Evolutionary conservation across 108 stramenopile genomes (phyloP), one percentile per base, ranked within the genome.

Genomic region (Cyclotella kingstonii): DNA sequence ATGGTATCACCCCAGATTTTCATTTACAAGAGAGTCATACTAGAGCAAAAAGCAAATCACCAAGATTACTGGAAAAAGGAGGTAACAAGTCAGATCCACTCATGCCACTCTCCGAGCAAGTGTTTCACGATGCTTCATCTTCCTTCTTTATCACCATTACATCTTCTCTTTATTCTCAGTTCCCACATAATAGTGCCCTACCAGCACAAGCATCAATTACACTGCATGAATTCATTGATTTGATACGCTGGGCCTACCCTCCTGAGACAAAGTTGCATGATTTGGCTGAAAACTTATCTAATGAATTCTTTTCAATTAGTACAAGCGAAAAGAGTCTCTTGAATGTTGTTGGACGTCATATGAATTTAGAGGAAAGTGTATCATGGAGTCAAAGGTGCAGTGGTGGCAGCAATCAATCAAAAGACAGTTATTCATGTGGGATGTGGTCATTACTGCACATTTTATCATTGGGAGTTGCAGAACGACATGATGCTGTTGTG

Each of bases 201-300:
- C 71, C 71, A 7, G 31, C 44, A 4, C 70, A 81, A 2, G 29
- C 28, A 54, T 60, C 73, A 27, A 50, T 25, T 9, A 55, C 50
- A 29, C 50, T 81, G 1, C 25, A 35, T 14, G 80, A 81, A 26
- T 81, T 76, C 58, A 35, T 81, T 28, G 80, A 81, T 53, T 62
- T 81, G 22, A 25, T 81, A 9, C 60, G 76, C 54, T 81, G 80
- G 80, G 66, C 80, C 2, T 72, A 58, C 25, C 80, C 80, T 22
- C 76, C 80, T 21, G 70, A 71, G 34, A 73, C 76, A 66, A 60
- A 54, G 40, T 18, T 77, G 23, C 76, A 81, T 58, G 41, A 58
- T 10, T 23, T 81, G 5, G 76, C 76, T 7, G 51, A 77, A 22
- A 70, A 77, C 6, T 17, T 81, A 19, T 55, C 48, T 35, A 19